Conservation (phyloP, 352 stramenopile genomes). For the Globisporangium uncinulatum region DNA sequence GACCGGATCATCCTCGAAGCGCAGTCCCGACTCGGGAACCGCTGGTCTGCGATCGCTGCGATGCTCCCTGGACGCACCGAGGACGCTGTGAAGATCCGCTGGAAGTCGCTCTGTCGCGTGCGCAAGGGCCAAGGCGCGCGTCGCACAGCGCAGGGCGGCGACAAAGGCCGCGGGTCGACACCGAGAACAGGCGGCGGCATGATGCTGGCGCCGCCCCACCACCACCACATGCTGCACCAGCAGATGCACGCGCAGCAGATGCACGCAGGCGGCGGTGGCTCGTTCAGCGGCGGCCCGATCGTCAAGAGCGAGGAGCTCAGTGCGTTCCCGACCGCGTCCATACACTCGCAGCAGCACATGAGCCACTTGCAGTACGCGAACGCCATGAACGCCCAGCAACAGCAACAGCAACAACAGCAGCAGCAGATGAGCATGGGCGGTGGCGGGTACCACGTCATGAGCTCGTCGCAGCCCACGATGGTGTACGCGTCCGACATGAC, state of each 20-base stretch:
- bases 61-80: conserved; percentile 87
- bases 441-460: conserved; percentile 10
- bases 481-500: conserved; percentile 42
- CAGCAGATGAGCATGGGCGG: conserved; percentile 6
- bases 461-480: conserved; percentile 16
- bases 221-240: conserved; percentile 17
- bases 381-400: conserved; percentile 20
- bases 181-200: conserved; percentile 15
- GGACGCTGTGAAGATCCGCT: conserved; percentile 90
- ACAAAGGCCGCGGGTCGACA: conserved; percentile 34
- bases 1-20: conserved; percentile 86
- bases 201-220: conserved; percentile 12
- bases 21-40: conserved; percentile 79
- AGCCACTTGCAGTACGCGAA: conserved; percentile 13
- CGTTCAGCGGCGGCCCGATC: conserved; percentile 40
- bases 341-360: conserved; percentile 36
- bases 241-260: conserved; percentile 3
- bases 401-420: conserved; percentile 15
- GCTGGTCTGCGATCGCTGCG: conserved; percentile 87
- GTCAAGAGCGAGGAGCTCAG: conserved; percentile 67
- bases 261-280: conserved; percentile 1
- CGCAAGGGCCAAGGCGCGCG: conserved; percentile 51
- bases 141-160: conserved; percentile 20
- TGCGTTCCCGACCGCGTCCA: conserved; percentile 31
- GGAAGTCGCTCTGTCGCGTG: conserved; percentile 85